phyloP scores from a whole-genome alignment of 164 flowering plant species.

The Saururus chinensis region DNA sequence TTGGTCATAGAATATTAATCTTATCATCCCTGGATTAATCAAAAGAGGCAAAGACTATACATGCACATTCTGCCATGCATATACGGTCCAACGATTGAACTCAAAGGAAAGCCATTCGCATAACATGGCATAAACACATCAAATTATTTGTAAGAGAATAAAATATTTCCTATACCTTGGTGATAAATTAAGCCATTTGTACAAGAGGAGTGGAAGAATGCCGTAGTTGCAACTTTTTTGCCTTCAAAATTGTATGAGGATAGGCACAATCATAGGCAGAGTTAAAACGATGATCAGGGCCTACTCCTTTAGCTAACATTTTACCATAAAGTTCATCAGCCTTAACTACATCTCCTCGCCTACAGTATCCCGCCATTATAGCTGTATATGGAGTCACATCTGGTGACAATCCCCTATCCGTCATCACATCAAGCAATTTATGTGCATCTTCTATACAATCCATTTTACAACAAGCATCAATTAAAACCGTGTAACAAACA shows the following conservation, averaged over 20 bases:
- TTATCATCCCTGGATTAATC: conserved; percentile 38
- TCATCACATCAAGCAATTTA: conserved; percentile 44
- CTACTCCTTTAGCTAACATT: conserved; percentile 41
- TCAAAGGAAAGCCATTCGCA: no score
- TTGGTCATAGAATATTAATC: conserved; percentile 33
- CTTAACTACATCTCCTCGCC: conserved; percentile 31
- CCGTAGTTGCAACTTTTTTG: background rate
- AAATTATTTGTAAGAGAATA: no score
- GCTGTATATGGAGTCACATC: conserved; percentile 56
- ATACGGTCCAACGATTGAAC: no score
- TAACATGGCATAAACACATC: no score
- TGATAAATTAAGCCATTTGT: no score
- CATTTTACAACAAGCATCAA: conserved; percentile 40
- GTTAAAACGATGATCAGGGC: conserved; percentile 17
- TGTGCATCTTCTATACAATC: conserved; percentile 40
- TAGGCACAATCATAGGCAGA: background rate
- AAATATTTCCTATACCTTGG: no score
- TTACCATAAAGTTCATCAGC: conserved; percentile 38
- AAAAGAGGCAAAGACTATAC: conserved; percentile 3
- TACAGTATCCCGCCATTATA: conserved; percentile 41
- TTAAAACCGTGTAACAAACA: conserved; percentile 55
- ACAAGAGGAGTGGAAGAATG: background rate
- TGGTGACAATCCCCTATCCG: conserved; percentile 47
- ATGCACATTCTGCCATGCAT: no score
- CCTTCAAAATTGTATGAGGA: background rate